These are phyloP conservation scores for Gracilaria gracilis DNA, from an alignment of 23 red algal species.

Conservation along the genomic window DNA sequence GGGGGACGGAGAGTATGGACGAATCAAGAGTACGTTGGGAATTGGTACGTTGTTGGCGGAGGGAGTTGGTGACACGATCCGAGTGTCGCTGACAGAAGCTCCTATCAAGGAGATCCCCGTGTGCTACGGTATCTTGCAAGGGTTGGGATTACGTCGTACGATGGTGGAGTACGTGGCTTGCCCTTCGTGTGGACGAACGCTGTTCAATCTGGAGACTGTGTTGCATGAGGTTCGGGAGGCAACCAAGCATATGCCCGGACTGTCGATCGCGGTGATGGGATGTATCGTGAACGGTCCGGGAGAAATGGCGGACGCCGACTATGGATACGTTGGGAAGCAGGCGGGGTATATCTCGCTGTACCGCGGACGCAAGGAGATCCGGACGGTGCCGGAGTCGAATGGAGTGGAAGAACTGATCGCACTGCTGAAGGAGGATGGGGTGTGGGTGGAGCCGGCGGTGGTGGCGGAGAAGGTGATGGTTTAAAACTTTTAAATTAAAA, in stretches of 20 bases:
- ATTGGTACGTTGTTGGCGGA: conserved; percentile 97
- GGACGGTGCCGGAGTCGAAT: conserved; percentile 78
- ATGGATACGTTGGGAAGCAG: conserved; percentile 97
- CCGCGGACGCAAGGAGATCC: conserved; percentile 92
- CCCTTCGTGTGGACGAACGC: conserved; percentile 94
- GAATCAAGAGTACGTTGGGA: conserved; percentile 96
- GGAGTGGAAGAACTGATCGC: conserved; percentile 93
- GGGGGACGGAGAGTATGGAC: conserved; percentile 99
- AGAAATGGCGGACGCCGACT: conserved; percentile 99
- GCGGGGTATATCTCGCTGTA: conserved; percentile 93
- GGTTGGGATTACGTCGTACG: conserved; percentile 87
- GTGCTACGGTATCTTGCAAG: conserved; percentile 98
- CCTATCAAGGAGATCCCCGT: conserved; percentile 99
- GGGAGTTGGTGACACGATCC: conserved; percentile 97
- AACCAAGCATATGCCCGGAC: conserved; percentile 97
- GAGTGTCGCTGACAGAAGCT: conserved; percentile 95
- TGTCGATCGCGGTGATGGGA: conserved; percentile 99
- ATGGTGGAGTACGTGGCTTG: conserved; percentile 99
- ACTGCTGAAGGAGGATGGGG: conserved; percentile 95
- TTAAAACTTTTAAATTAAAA: too few species aligned
- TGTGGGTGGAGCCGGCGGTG: conserved; percentile 92
- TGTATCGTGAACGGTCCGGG: conserved; percentile 99
- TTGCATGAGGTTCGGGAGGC: conserved; percentile 97
- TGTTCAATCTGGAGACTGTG: conserved; percentile 97
- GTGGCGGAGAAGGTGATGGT: conserved; percentile 23